Evolutionary conservation across 306 rosid species (phyloP), one percentile per base, ranked within the genome.

Genomic region (Cucurbita pepo): DNA sequence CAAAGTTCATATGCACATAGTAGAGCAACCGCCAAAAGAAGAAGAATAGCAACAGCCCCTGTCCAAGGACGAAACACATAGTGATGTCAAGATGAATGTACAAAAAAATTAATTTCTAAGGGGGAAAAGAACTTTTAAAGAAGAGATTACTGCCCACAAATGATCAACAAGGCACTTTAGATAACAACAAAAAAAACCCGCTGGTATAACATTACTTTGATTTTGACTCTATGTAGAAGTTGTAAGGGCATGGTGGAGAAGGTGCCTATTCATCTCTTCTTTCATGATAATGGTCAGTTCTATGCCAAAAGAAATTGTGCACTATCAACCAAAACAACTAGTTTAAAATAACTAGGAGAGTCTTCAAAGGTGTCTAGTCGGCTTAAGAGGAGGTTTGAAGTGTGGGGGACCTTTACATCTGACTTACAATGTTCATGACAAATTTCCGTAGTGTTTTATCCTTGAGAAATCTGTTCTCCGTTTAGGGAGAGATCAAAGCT

Each of bases 1-100:
- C 97, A 91, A 82, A 95, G 93, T 80, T 95, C 97, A 30, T 95
- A 95, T 30, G 96, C 90, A 84, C 99, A 95, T 52, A 95, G 97
- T 53, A 95, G 89, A 56, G 96, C 88, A 84, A 95, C 99, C 37
- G 99, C 97, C 76, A 95, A 91, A 80, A 95, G 96, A 75, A 95
- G 97, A 73, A 95, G 88, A 80, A 89, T 78, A 44, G 99, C 99
- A 75, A 95, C 99, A 73, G 96, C 97, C 79, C 95, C 99, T 95
- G 92, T 40, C 61, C 43, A 79, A 72, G 64, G 66, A 79, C 75
- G 54, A 77, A 59, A 74, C 21, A 45, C 7, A 45, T 57, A 36
- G 6, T 50, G 44, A 69, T 30, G 58, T 25, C 58, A 30, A 48
- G 53, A 40, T 41, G 13, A 72, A 72, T 40, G 53, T 54, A 19